phyloP scores from a whole-genome alignment of 106 monocot genomes.

The Cymbidium sinense region DNA sequence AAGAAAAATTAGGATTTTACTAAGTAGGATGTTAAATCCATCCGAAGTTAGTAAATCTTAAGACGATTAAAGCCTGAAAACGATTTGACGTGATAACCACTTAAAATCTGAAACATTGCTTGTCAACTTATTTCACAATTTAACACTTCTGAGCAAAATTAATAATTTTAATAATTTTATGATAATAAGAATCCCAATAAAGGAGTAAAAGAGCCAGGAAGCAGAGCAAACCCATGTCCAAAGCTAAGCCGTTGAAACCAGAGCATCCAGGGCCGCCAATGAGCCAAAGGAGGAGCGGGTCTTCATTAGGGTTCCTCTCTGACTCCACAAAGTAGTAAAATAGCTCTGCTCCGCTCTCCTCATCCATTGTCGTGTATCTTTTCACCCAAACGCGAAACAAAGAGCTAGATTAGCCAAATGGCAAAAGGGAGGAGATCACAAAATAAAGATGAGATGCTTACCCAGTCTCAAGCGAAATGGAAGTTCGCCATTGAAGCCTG shows the following conservation, averaged over 20 bases:
- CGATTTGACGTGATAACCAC: too few relatives aligned
- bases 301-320: constrained; percentile 11
- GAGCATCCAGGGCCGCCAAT: constrained; percentile 20
- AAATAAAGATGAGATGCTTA: background rate
- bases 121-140: too few relatives aligned
- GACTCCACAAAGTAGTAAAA: constrained; percentile 16
- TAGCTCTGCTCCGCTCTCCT: constrained; percentile 14
- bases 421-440: background rate
- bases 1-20: too few relatives aligned
- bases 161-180: background rate
- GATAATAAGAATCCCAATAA: background rate
- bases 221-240: constrained; percentile 13
- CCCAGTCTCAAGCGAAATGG: constrained; percentile 27
- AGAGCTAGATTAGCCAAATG: background rate
- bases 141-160: too few relatives aligned
- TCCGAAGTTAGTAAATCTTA: too few relatives aligned
- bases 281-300: constrained; percentile 17
- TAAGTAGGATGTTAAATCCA: too few relatives aligned
- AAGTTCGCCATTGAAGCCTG: constrained; percentile 17
- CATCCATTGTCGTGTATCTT: constrained; percentile 6
- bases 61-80: too few relatives aligned
- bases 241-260: background rate
- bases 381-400: background rate
- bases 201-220: background rate
- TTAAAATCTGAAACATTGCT: too few relatives aligned